Evolutionary conservation across 441 rosid species (phyloP).

Genomic region (Gossypium lobatum): DNA sequence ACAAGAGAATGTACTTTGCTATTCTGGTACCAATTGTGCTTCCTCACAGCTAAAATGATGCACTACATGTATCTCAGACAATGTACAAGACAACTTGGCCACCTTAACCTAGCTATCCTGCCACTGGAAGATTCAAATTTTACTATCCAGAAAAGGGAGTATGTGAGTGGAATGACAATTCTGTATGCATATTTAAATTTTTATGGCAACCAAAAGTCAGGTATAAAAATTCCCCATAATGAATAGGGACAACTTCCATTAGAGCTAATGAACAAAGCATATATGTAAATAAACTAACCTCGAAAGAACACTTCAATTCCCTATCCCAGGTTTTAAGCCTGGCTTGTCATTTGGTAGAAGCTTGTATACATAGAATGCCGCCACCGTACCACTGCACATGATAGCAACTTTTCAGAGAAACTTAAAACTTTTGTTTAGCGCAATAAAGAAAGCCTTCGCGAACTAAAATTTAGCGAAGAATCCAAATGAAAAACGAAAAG

Average conservation of each 20-base stretch:
- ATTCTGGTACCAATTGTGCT: not conserved
- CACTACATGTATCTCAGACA: not conserved
- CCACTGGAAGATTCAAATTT: not conserved
- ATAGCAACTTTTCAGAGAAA: not conserved
- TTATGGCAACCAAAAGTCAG: not conserved
- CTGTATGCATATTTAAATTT: not conserved
- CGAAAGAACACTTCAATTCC: constrained; percentile 22
- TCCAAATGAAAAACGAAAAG: not conserved
- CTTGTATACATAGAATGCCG: constrained; percentile 59
- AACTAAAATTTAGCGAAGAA: not conserved
- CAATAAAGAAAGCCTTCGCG: not conserved
- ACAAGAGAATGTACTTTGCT: not conserved
- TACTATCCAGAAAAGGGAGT: too few relatives aligned
- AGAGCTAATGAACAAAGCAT: not conserved
- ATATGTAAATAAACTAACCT: not conserved
- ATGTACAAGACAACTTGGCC: not conserved
- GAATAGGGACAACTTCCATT: not conserved
- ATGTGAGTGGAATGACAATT: not conserved
- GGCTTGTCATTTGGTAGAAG: constrained; percentile 25
- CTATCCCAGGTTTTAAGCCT: constrained; percentile 32
- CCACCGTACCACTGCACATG: constrained; percentile 55
- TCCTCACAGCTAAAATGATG: not conserved
- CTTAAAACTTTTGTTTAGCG: not conserved
- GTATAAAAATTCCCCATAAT: too few relatives aligned
- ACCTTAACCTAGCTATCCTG: not conserved